phyloP scores from a whole-genome alignment of 352 stramenopile genomes.

The Saprolegnia diclina region DNA sequence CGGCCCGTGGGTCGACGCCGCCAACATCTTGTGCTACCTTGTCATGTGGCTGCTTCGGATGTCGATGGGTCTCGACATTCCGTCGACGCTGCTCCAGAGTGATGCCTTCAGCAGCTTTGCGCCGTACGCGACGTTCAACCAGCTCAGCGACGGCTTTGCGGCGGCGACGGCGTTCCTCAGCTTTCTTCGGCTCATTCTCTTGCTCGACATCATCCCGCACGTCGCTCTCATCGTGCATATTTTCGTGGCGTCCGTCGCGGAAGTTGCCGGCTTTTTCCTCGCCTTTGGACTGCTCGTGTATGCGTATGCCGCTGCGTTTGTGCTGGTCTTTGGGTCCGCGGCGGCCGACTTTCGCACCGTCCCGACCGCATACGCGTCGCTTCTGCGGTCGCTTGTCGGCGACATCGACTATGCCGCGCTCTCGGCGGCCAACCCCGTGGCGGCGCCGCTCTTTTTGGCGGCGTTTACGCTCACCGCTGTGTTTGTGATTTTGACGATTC shows the following conservation, averaged over 20 bases:
- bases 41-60: slow-evolving; percentile 43
- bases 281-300: slow-evolving; percentile 37
- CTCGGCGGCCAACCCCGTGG: background rate
- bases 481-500: slow-evolving; percentile 39
- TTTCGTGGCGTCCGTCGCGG: slow-evolving; percentile 30
- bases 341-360: slow-evolving; percentile 38
- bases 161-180: slow-evolving; percentile 39
- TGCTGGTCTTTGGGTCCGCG: slow-evolving; percentile 37
- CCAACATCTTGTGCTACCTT: slow-evolving; percentile 38
- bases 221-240: slow-evolving; percentile 43
- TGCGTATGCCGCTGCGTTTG: slow-evolving; percentile 44
- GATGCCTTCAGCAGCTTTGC: slow-evolving; percentile 36
- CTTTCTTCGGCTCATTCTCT: slow-evolving; percentile 41
- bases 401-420: slow-evolving; percentile 29
- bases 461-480: slow-evolving; percentile 44
- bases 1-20: slow-evolving; percentile 31
- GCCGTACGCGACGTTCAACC: slow-evolving; percentile 37
- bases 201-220: slow-evolving; percentile 36
- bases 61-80: slow-evolving; percentile 38
- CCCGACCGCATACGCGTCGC: slow-evolving; percentile 32
- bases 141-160: slow-evolving; percentile 36
- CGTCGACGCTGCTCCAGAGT: slow-evolving; percentile 30
- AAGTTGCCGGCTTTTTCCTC: slow-evolving; percentile 37
- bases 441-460: slow-evolving; percentile 34
- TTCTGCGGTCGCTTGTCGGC: slow-evolving; percentile 39